Base-by-base conservation (phyloP, 2,329 filamentous ascomycete genomes). In the Monascus ruber region DNA sequence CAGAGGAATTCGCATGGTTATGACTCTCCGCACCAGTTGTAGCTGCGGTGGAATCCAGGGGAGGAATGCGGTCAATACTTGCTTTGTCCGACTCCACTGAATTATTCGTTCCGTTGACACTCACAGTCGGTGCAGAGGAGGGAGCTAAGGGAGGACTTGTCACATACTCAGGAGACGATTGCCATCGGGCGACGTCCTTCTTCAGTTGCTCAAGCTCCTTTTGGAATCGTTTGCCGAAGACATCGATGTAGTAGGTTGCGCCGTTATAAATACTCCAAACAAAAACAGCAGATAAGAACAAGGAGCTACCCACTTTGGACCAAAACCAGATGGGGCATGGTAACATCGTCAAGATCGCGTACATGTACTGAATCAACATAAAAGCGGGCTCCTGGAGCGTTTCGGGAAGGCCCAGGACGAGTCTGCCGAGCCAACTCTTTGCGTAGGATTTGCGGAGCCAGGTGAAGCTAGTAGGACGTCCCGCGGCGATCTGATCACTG, bases 211-310 rank as follows among this genome's bases (percentile, higher is more conserved):
- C 88, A 8, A 98, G 72, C 62, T 98, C 91, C 57, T 89, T 94
- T 69, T 98, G 86, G 71, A 98, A 96, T 2, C 88, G 79, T 53
- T 85, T 94, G 39, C 93, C 91, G 59, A 96, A 98, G 1, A 96
- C 85, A 53, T 98, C 91, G 55, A 98, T 96, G 64, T 98, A 98
- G 63, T 84, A 98, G 0, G 88, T 96, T 11, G 91, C 86, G 27
- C 91, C 91, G 52, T 98, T 98, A 68, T 95, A 93, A 40, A 95
- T 83, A 51, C 85, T 93, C 87, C 88, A 95, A 33, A 78, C 72
- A 56, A 98, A 96, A n/a, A 98, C 79, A 2, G 76, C 66, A 39
- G 81, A 70, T 34, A 98, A 70, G 64, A 95, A 98, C 0, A 60
- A 49, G 2, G 81, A 78, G 32, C 84, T 91, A 0, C 85, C 81